Conservation (phyloP, 1,284 basidiomycete genomes). For the Trametes hirsuta region DNA sequence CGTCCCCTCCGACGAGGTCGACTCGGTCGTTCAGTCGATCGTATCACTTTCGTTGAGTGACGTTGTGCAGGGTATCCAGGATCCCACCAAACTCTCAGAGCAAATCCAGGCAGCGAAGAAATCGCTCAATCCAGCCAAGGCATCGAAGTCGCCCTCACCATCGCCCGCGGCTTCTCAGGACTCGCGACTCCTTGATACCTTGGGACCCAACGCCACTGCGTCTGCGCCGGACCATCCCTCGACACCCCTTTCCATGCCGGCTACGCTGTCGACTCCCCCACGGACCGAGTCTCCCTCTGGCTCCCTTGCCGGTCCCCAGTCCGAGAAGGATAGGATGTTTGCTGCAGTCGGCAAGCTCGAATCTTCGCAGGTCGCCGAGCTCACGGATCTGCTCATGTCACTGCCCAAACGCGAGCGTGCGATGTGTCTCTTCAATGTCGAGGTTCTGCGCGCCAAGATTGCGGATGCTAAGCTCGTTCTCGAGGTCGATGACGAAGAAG, state of each 20-base stretch:
- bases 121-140: slow-evolving; percentile 39
- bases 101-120: slow-evolving; percentile 58
- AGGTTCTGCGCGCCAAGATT: slow-evolving; percentile 78
- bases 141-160: slow-evolving; percentile 45
- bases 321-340: slow-evolving; percentile 78
- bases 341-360: slow-evolving; percentile 69
- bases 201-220: slow-evolving; percentile 67
- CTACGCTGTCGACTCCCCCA: slow-evolving; percentile 74
- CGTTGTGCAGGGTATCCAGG: slow-evolving; percentile 75
- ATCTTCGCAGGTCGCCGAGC: slow-evolving; percentile 54
- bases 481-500: slow-evolving; percentile 67
- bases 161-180: slow-evolving; percentile 62
- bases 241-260: slow-evolving; percentile 76
- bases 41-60: slow-evolving; percentile 72
- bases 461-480: slow-evolving; percentile 82
- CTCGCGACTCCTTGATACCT: slow-evolving; percentile 63
- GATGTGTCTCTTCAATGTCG: slow-evolving; percentile 87
- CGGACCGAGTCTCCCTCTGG: slow-evolving; percentile 81
- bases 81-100: slow-evolving; percentile 62
- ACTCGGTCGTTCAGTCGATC: slow-evolving; percentile 69
- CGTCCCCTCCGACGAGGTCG: slow-evolving; percentile 58
- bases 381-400: slow-evolving; percentile 81
- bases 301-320: slow-evolving; percentile 62
- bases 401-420: slow-evolving; percentile 88
- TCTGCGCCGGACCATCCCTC: slow-evolving; percentile 83